Conservation (phyloP, 495 filamentous ascomycete genomes). For the Delitschia confertaspora region DNA sequence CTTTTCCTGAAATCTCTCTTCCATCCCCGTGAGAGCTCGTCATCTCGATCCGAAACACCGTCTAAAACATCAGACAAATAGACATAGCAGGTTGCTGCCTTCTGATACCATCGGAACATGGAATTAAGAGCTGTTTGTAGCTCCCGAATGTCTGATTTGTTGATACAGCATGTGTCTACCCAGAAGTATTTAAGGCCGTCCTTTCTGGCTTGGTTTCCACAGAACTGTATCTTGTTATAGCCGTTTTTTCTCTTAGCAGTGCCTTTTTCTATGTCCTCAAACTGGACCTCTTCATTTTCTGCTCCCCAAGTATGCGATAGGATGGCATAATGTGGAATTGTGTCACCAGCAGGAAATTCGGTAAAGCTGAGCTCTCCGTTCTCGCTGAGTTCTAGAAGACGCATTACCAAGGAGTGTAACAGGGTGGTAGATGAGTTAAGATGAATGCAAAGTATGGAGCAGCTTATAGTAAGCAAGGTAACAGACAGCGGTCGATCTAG, state of each 20-base stretch:
- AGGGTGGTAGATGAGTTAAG: no score
- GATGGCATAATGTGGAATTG: slow-evolving; percentile 8
- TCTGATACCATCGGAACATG: slow-evolving; percentile 17
- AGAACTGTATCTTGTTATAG: slow-evolving; percentile 10
- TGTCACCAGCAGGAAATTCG: not conserved
- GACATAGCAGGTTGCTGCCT: slow-evolving; percentile 8
- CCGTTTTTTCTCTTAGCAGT: not conserved
- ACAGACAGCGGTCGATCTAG: no score
- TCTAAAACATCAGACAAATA: slow-evolving; percentile 11
- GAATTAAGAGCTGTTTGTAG: slow-evolving; percentile 14
- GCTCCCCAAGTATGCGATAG: slow-evolving; percentile 8
- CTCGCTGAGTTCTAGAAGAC: no score
- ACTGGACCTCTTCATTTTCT: slow-evolving; percentile 6
- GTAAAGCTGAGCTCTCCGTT: no score
- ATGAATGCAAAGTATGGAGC: no score
- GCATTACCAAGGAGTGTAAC: no score
- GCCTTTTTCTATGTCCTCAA: slow-evolving; percentile 1
- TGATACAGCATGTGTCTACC: slow-evolving; percentile 19
- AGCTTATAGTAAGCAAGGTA: no score
- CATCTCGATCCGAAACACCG: no score
- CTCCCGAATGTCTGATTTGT: slow-evolving; percentile 8
- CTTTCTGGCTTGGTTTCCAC: not conserved
- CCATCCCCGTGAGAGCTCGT: no score
- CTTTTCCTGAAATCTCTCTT: no score
- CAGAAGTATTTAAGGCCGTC: slow-evolving; percentile 11